A percentile compares a stretch with the other conserved stretches of the same genome.
Conservation (phyloP, 176 grass and related monocot genomes). For the Triticum timopheevii region DNA sequence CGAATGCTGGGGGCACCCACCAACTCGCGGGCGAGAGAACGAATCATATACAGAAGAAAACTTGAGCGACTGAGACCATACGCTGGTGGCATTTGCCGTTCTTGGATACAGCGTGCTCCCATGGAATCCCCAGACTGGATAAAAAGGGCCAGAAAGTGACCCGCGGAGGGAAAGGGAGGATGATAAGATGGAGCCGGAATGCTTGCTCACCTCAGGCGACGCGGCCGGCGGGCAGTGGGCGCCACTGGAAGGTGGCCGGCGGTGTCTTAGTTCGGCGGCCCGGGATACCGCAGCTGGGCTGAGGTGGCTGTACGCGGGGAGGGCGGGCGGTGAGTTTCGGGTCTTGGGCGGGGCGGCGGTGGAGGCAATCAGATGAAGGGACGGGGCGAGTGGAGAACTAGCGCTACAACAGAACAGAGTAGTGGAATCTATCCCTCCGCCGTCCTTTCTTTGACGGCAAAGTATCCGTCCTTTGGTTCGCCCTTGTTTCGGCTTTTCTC, state of each 20-base stretch:
- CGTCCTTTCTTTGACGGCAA: background rate
- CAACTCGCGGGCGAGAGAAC: background rate
- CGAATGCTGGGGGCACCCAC: no score
- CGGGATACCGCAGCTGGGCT: background rate
- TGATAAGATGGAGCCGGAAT: background rate
- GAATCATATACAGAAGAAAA: background rate
- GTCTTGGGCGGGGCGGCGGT: background rate
- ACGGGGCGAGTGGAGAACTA: background rate
- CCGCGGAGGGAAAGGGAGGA: background rate
- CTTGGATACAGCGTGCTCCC: background rate
- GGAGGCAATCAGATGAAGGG: background rate
- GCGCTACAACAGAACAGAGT: background rate
- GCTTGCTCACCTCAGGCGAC: constrained; percentile 22
- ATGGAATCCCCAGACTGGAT: background rate
- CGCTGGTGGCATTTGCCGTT: background rate
- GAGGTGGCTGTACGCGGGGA: background rate
- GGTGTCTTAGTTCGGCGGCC: background rate
- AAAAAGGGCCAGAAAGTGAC: background rate
- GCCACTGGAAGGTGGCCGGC: background rate
- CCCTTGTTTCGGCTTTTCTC: background rate
- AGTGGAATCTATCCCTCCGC: constrained; percentile 1
- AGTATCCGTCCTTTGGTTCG: background rate
- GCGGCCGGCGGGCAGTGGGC: background rate
- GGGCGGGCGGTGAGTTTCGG: background rate
- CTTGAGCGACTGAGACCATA: background rate